Percentiles rank a stretch among this genome's conserved stretches.
phyloP scores from a whole-genome alignment of 2,329 filamentous ascomycete species.

The Fusarium nodosum region DNA sequence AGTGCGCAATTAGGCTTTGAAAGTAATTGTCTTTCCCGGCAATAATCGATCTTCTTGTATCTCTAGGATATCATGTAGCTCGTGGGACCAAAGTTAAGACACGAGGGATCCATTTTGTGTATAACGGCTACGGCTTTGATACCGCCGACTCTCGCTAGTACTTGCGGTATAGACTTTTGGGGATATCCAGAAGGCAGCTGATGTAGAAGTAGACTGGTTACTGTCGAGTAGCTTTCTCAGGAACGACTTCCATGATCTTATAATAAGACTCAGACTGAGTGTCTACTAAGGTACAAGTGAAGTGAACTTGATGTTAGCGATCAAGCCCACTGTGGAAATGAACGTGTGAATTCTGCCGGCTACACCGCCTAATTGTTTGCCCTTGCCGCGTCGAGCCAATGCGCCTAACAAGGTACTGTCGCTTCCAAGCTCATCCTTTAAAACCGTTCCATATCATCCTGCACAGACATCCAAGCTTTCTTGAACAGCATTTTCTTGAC shows the following conservation, averaged over 20 bases:
- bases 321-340: slow-evolving; percentile 1
- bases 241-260: background rate
- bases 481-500: slow-evolving; percentile 29
- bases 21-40: background rate
- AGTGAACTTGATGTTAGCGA: background rate
- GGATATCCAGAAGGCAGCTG: background rate
- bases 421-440: slow-evolving; percentile 3
- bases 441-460: slow-evolving; percentile 27
- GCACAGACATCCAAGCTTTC: slow-evolving; percentile 33
- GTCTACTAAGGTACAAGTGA: too few species aligned
- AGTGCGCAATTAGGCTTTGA: background rate
- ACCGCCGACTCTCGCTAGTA: background rate
- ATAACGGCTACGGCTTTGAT: background rate
- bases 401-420: background rate
- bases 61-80: background rate
- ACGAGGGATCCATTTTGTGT: background rate
- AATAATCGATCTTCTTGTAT: background rate
- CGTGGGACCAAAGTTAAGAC: background rate
- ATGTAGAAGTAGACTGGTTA: too few species aligned
- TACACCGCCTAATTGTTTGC: slow-evolving; percentile 51
- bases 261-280: background rate
- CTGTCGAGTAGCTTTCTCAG: background rate
- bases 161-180: background rate
- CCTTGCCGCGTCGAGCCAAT: slow-evolving; percentile 25
- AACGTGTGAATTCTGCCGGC: slow-evolving; percentile 24